Base-by-base conservation (phyloP, 768 basidiomycete species). In the Porpolomopsis calyptriformis region DNA sequence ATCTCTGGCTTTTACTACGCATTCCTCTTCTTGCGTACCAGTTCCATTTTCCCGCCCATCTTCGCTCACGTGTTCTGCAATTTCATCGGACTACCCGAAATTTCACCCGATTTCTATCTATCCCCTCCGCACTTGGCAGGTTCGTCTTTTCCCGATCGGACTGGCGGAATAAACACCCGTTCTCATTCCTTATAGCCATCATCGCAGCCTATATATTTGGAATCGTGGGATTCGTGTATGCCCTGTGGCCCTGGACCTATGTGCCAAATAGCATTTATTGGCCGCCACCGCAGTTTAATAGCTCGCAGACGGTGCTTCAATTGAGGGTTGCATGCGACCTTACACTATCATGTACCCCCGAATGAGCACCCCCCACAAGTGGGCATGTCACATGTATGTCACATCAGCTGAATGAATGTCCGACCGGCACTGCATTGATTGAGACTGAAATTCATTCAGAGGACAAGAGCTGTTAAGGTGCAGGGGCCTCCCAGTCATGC, bases 61-160 rank as follows among this genome's bases (percentile, higher is more conserved):
- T 63, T 74, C 7, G 79, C 90, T 0, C 96, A 99, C 58, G 65
- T 85, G 1, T 94, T 91, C 58, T 98, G 96, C 70, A 99, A 99
- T 58, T 60, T 85, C 41, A 93, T 97, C 88, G 93, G 93, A 1
- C 55, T 97, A 23, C 96, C 94, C 2, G 71, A 80, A 43, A 72
- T 83, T 20, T 57, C 52, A 0, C 62, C 66, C 24, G 88, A 91
- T 48, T 55, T 86, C 27, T 53, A 55, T 33, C 60, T 63, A 45
- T 78, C 73, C 53, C 80, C 80, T 0, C 56, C 63, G 19, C 65
- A 67, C 49, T 77, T 71, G 60, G 63, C 55, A 53, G 55, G 84
- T 84, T 46, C 53, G 78, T 64, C 10, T 23, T 35, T 19, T 29
- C n/a, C 35, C 29, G n/a, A n/a, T n/a, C n/a, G n/a, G n/a, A n/a